These are phyloP conservation scores for Pseudoscleropodium purum DNA, from an alignment of 225 moss, liverwort and hornwort species.

Conservation along the genomic window DNA sequence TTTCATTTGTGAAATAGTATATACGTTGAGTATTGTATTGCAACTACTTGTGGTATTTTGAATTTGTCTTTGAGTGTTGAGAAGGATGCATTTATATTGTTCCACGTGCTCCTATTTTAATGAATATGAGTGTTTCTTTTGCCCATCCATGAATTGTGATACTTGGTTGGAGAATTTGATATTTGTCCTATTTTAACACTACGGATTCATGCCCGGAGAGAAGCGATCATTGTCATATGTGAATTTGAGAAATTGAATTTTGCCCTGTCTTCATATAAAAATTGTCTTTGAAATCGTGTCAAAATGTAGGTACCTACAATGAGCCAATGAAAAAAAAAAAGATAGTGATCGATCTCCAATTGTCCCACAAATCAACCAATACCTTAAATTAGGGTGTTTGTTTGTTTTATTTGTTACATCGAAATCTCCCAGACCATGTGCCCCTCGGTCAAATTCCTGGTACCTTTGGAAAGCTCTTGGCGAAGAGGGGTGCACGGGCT, in stretches of 20 bases:
- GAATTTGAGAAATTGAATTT: neutral
- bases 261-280: neutral
- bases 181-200: neutral
- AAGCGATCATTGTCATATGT: neutral
- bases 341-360: neutral
- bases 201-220: neutral
- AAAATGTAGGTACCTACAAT: accelerated
- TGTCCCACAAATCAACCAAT: neutral
- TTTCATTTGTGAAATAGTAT: neutral
- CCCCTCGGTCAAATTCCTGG: too few species aligned
- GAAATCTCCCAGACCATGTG: too few species aligned
- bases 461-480: too few species aligned
- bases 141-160: neutral
- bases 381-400: too few species aligned
- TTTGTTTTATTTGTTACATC: too few species aligned
- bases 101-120: neutral
- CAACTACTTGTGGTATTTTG: neutral
- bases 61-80: neutral
- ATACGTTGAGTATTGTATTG: too few species aligned
- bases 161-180: neutral
- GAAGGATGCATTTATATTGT: neutral
- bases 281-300: too few species aligned
- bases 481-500: too few species aligned
- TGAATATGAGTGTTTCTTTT: too few species aligned
- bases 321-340: neutral